Evolutionary conservation across 768 basidiomycete genomes (phyloP).

Genomic region (Tulasnella sp.): DNA sequence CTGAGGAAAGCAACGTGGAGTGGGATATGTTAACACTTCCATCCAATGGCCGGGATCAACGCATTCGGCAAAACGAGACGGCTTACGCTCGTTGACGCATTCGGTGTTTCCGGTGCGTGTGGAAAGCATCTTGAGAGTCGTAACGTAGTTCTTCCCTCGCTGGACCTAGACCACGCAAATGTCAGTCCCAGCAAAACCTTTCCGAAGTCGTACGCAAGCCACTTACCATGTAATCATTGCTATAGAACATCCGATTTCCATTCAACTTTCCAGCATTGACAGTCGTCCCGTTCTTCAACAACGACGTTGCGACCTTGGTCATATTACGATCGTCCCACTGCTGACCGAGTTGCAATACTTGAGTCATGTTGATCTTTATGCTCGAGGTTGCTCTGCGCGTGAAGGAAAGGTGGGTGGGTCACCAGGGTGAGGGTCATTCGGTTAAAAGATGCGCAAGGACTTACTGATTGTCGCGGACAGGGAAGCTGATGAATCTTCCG

Average conservation of each 20-base stretch:
- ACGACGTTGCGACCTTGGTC: slow-evolving; percentile 34
- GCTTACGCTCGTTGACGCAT: slow-evolving; percentile 41
- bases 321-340: slow-evolving; percentile 46
- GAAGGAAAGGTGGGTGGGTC: background rate
- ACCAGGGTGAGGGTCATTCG: background rate
- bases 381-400: slow-evolving; percentile 45
- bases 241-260: slow-evolving; percentile 59
- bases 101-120: slow-evolving; percentile 53
- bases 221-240: slow-evolving; percentile 60
- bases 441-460: slow-evolving; percentile 22
- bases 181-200: background rate
- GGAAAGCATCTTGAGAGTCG: slow-evolving; percentile 57
- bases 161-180: slow-evolving; percentile 44
- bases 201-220: background rate
- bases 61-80: background rate
- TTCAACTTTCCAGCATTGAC: slow-evolving; percentile 50
- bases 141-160: slow-evolving; percentile 51
- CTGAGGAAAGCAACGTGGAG: background rate
- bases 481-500: slow-evolving; percentile 60
- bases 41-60: background rate
- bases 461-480: slow-evolving; percentile 43
- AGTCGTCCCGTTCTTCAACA: slow-evolving; percentile 34
- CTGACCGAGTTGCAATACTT: slow-evolving; percentile 43
- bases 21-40: background rate
- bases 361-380: slow-evolving; percentile 49